Evolutionary conservation across 2,329 filamentous ascomycete species (phyloP), one percentile per base, ranked within the genome.

Genomic region (Dryadomyces quercivorus): DNA sequence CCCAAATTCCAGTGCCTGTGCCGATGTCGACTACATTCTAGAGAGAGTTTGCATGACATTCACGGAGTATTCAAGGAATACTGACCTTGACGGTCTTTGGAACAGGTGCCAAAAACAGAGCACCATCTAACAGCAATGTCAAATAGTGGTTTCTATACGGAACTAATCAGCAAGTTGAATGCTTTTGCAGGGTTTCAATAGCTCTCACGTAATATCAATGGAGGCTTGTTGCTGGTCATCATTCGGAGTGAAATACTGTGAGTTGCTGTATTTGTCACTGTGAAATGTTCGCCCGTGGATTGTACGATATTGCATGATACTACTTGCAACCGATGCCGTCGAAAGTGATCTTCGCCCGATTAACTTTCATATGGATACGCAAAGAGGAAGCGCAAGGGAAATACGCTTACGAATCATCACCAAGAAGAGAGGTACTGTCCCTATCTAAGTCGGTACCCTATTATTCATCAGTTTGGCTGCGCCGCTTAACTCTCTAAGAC

Each of bases 1-100:
- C 61, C 59, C 59, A 65, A 10, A 60, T 60, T 51, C 67, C 66
- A n/a, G 70, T 75, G 3, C 75, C 74, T 1, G 75, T 76, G 16
- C 75, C 74, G 18, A 75, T 63, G 48, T 75, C 72, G 16, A 75
- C 62, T 40, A 75, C 71, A 49, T 66, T 71, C 44, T 71, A 18
- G 26, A 8, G 26, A 8, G 8, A 5, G 8, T 31, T 31, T 31
- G 26, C 26, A 31, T 31, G 8, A n/a, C 5, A 31, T 15, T 13
- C n/a, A 31, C 8, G 45, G 12, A 12, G 20, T 21, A 21, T 8
- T n/a, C 18, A 21, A 13, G 20, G 12, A 15, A 4, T 31, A 21
- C 46, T 15, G 8, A 49, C 46, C 26, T 49, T 34, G 22, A 45
- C 43, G 18, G 46, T 26, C 16, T 34, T 34, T 34, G 46, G 5